Evolutionary conservation across 768 basidiomycete species (phyloP), one percentile per base, ranked within the genome.

Genomic region (Pleurotus eryngii): DNA sequence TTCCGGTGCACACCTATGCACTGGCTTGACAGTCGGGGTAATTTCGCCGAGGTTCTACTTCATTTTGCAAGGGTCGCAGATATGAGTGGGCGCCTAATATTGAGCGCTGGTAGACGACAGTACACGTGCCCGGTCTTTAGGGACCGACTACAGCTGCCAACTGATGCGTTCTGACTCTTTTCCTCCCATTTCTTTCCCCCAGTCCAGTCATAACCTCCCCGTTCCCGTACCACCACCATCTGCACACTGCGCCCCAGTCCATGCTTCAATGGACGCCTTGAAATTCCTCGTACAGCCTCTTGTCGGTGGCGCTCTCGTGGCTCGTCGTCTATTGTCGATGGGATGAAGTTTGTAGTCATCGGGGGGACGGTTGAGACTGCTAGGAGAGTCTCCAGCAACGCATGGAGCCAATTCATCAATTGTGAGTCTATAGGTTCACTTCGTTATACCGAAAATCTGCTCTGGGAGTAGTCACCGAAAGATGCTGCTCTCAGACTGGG

Each of bases 341-440:
- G 90, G 62, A 86, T 92, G 78, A 93, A 93, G 74, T 88, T 92
- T 67, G 91, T 93, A 72, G 89, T 92, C 46, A 79, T 93, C 50
- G 90, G 90, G 58, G 90, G 90, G 57, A 92, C 91, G 1, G 91
- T 93, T 57, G 90, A 92, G 74, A 93, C 90, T 0, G 90, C 90
- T 0, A 79, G 90, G 65, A 76, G 90, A 60, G 84, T 91, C 30
- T 89, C 89, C 18, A 90, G 89, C 71, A 86, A 88, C 57, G 90
- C 88, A 45, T 92, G 91, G 90, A 88, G 66, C 57, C 89, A 90
- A 66, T 92, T 92, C 70, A 88, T 92, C 40, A 92, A 92, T 71
- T 91, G 90, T 90, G 72, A 79, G 89, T 74, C 38, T 56, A 54
- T 35, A 8, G 11, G 9, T 35, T 35, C 30, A 9, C 30, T 35